Percentiles rank a stretch among this genome's conserved stretches.
These are phyloP conservation scores for Phialophora tarda DNA, from an alignment of 2,329 filamentous ascomycete species.

Conservation along the genomic window DNA sequence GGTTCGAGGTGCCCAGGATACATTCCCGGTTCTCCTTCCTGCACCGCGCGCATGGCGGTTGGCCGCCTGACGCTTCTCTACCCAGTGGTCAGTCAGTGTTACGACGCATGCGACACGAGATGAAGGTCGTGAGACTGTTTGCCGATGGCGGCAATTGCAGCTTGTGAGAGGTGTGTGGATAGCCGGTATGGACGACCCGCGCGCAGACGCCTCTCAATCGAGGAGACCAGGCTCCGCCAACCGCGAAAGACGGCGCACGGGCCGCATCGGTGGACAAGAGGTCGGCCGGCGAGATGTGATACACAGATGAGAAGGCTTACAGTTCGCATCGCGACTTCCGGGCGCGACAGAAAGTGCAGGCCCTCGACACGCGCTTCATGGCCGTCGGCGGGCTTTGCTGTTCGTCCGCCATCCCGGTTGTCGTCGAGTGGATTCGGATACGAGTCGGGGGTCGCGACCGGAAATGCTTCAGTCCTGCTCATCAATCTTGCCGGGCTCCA, in stretches of 20 bases:
- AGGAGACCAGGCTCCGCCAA: not conserved
- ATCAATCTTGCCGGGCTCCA: not conserved
- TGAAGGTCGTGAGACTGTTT: constrained; percentile 5
- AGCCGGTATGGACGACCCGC: constrained; percentile 18
- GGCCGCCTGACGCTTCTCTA: constrained; percentile 54
- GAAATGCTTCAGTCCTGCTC: not conserved
- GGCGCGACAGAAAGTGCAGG: constrained; percentile 56
- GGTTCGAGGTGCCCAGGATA: constrained; percentile 64
- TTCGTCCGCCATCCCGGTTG: constrained; percentile 16
- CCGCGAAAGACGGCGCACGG: not conserved
- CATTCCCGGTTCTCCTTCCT: constrained; percentile 64
- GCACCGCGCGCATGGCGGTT: constrained; percentile 64
- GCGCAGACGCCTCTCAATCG: not conserved
- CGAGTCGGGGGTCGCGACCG: not conserved
- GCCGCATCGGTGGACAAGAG: not conserved
- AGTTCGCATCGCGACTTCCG: constrained; percentile 59
- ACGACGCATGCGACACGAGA: constrained; percentile 3
- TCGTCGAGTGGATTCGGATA: constrained; percentile 5
- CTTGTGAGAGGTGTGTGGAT: constrained; percentile 22
- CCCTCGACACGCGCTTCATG: constrained; percentile 55
- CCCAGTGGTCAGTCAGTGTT: constrained; percentile 18
- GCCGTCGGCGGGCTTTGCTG: constrained; percentile 32
- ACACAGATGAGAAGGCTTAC: constrained; percentile 46
- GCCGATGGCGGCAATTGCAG: constrained; percentile 31
- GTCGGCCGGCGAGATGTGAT: not conserved